Base-by-base conservation (phyloP, 2,329 filamentous ascomycete species). In the Aureobasidium pullulans region DNA sequence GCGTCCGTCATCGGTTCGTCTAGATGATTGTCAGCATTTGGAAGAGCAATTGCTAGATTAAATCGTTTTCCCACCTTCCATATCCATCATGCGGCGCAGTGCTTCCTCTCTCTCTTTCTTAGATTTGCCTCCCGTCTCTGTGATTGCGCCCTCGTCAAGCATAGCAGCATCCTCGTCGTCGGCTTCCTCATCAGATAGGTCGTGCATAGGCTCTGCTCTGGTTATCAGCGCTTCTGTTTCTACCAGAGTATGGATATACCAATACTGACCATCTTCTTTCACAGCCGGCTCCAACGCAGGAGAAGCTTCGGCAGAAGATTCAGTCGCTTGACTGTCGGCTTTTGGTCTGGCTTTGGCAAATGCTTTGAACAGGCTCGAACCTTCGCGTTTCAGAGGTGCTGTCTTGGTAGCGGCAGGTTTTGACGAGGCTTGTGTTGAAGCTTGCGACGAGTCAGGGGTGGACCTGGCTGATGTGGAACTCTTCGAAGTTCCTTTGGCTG, bases 71-170 rank as follows among this genome's bases (percentile, higher is more conserved):
- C 29, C 63, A 58, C 69, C 72, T 59, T 82, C 79, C 57, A 84
- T 81, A 47, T 90, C 87, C 88, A 91, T 90, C 87, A 91, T 90
- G 66, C 84, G 82, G 59, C 80, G 80, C 49, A 91, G 72, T 63
- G 80, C 81, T 54, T 85, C 86, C 66, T 88, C 82, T 28, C 85
- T 81, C 60, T 88, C 84, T 66, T 83, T 83, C 62, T 80, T 82
- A 7, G 70, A 72, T 65, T 75, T 75, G 40, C 73, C 73, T 13
- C 67, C 68, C 31, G 70, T 60, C 57, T 61, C 65, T 11, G 52
- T 62, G 28, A 58, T 62, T n/a, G 63, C 58, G 4, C 52, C 48
- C 11, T 62, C 57, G n/a, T 66, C 62, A 6, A 62, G 58, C 39
- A 61, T 62, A 46, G 60, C 62, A 13, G 50, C 16, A 36, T 79